Evolutionary conservation across 2,329 filamentous ascomycete genomes (phyloP).

Genomic region (Metarhizium brunneum): DNA sequence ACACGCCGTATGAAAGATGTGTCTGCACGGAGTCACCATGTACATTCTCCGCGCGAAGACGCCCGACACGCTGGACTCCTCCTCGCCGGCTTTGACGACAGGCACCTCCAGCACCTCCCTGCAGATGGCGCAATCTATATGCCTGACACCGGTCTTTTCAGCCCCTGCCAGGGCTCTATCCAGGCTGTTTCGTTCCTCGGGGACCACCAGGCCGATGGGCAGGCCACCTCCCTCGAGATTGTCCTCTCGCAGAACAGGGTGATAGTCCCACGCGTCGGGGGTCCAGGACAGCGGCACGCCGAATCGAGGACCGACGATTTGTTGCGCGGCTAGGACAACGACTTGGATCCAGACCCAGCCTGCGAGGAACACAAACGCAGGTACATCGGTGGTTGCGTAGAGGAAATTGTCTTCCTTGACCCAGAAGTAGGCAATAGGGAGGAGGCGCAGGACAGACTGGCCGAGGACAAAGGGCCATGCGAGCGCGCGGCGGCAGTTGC

Average conservation of each 20-base stretch:
- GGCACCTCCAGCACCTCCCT: constrained; percentile 86
- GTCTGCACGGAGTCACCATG: constrained; percentile 95
- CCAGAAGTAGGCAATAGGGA: constrained; percentile 83
- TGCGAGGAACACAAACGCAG: constrained; percentile 48
- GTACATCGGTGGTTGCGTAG: constrained; percentile 61
- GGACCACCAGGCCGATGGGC: constrained; percentile 58
- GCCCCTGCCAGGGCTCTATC: not conserved
- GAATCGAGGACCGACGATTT: constrained; percentile 80
- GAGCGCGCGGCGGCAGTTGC: constrained; percentile 87
- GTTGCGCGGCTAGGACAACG: constrained; percentile 68
- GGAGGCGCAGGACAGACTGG: constrained; percentile 67
- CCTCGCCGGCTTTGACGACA: constrained; percentile 54
- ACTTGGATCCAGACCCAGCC: constrained; percentile 87
- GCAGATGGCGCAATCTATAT: constrained; percentile 91
- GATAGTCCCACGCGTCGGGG: constrained; percentile 86
- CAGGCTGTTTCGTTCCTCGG: constrained; percentile 5
- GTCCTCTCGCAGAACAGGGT: constrained; percentile 78
- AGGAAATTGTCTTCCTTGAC: constrained; percentile 69
- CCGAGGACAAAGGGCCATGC: constrained; percentile 84
- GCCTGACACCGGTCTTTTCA: constrained; percentile 16
- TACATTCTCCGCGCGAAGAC: constrained; percentile 75
- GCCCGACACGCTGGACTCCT: constrained; percentile 48
- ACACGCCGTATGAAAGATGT: constrained; percentile 89
- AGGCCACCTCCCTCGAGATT: constrained; percentile 69
- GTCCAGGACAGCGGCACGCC: constrained; percentile 63